Evolutionary conservation across 495 filamentous ascomycete species (phyloP), one percentile per base, ranked within the genome.

Genomic region (Cercophora sp.): DNA sequence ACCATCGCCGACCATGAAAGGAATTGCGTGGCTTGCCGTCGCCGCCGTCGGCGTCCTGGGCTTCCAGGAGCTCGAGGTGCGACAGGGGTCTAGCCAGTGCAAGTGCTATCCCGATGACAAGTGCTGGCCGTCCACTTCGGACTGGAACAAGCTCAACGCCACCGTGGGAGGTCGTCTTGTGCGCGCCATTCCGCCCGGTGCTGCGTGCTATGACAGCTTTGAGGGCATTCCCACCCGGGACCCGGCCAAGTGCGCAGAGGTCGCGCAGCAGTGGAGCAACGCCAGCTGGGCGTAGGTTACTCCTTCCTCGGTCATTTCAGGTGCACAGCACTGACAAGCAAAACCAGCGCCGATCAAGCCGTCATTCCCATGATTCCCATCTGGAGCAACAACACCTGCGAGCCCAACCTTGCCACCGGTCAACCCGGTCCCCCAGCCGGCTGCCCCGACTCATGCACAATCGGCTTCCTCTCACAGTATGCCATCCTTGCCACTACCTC

Each of bases 341-440:
- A n/a, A n/a, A n/a, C n/a, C n/a, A 35, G 32, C 3, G 32, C 32
- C 5, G 32, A 35, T 15, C 40, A 43, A 13, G 40, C 16, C 22
- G 16, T 13, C 6, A 43, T 22, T 22, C 40, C 22, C 16, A 43
- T 43, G 36, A 18, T 6, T 25, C 16, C 16, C 13, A 13, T 41
- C 24, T 55, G 43, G 43, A 55, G 20, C 25, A 55, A 55, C 43
- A 31, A 32, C 16, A 48, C 52, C 9, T 55, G 52, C 22, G 51
- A 47, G 27, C 51, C 52, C 19, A 55, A 23, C 29, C 32, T 29
- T 25, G 25, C 32, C 15, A 24, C 19, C 16, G 10, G 41, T 9
- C 51, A 20, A 69, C 54, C 27, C 65, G 70, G n/a, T 82, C 79
- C 61, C 57, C 57, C 13, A 42, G 77, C 1, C 77, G 76, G 5